Evolutionary conservation across 2,329 filamentous ascomycete species (phyloP).

Genomic region (Penicillium hesseltinei): DNA sequence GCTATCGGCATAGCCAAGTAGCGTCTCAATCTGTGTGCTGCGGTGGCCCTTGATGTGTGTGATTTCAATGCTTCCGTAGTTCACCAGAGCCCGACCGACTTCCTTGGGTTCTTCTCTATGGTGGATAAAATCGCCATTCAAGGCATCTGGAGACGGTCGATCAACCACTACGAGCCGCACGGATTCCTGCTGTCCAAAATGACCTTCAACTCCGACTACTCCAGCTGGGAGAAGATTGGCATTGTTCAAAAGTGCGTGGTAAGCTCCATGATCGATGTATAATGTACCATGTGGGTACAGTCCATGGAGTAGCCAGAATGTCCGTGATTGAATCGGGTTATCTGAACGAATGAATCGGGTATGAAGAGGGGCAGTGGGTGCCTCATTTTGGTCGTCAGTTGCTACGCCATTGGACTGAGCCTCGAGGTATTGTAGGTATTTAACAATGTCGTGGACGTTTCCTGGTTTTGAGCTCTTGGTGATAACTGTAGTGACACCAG

Average conservation of each 20-base stretch:
- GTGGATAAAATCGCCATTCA: slow-evolving; percentile 42
- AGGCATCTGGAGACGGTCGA: slow-evolving; percentile 45
- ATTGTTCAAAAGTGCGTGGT: slow-evolving; percentile 75
- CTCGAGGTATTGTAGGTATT: slow-evolving; percentile 68
- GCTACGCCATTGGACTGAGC: slow-evolving; percentile 25
- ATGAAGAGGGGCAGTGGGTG: slow-evolving; percentile 66
- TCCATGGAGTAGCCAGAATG: slow-evolving; percentile 96
- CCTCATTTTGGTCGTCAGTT: slow-evolving; percentile 31
- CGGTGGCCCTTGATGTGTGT: slow-evolving; percentile 77
- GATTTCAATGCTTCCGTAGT: slow-evolving; percentile 87
- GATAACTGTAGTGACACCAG: slow-evolving; percentile 93
- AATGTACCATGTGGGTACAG: slow-evolving; percentile 85
- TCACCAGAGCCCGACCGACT: slow-evolving; percentile 84
- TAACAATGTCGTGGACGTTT: slow-evolving; percentile 84
- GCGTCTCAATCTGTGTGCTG: slow-evolving; percentile 73
- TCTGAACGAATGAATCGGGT: slow-evolving; percentile 86
- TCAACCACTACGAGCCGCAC: slow-evolving; percentile 82
- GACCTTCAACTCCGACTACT: slow-evolving; percentile 83
- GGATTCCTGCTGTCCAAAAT: slow-evolving; percentile 88
- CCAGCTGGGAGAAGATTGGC: slow-evolving; percentile 86
- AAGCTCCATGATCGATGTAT: slow-evolving; percentile 89
- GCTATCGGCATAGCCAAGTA: slow-evolving; percentile 88
- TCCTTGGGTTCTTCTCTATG: slow-evolving; percentile 57
- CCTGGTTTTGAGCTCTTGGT: slow-evolving; percentile 90
- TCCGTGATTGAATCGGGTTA: slow-evolving; percentile 83